Conservation (phyloP, 805 yeast genomes). For the Blastobotrys americana region DNA sequence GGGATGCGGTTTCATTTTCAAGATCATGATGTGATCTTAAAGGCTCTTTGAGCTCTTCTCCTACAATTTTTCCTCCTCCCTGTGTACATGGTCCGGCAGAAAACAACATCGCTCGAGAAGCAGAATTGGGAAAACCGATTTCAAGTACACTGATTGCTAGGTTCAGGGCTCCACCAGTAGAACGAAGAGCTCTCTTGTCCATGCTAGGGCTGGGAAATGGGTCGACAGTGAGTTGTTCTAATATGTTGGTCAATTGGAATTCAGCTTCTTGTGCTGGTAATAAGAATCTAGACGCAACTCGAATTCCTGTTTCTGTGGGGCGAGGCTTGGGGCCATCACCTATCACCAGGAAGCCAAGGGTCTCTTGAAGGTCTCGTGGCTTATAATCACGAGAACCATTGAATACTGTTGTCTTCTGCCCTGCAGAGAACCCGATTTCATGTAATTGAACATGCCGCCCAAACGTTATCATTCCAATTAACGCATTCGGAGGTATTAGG, state of each 20-base stretch:
- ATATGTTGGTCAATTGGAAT: constrained; percentile 61
- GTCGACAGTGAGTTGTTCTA: constrained; percentile 64
- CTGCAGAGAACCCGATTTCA: constrained; percentile 60
- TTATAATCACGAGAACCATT: constrained; percentile 80
- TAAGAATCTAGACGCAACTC: constrained; percentile 44
- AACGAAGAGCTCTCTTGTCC: constrained; percentile 63
- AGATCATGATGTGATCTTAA: constrained; percentile 90
- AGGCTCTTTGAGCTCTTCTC: constrained; percentile 78
- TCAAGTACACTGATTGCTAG: constrained; percentile 73
- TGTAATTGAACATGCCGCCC: constrained; percentile 88
- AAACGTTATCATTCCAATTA: constrained; percentile 80
- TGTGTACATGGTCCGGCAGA: constrained; percentile 87
- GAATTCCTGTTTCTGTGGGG: constrained; percentile 5
- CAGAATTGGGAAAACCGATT: constrained; percentile 66
- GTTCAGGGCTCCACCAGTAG: constrained; percentile 80
- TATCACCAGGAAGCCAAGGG: constrained; percentile 41
- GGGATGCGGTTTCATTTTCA: constrained; percentile 79
- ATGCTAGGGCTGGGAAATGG: constrained; percentile 73
- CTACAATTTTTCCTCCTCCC: constrained; percentile 83
- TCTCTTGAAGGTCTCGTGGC: constrained; percentile 45
- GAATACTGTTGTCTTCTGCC: constrained; percentile 54
- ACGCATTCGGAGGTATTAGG: constrained; percentile 79
- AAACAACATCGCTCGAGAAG: constrained; percentile 75
- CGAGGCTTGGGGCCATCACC: constrained; percentile 17
- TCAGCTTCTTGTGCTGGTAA: constrained; percentile 67